Percentiles rank a stretch among this genome's conserved stretches.
Conservation (phyloP, 2,329 filamentous ascomycete genomes). For the Aspergillus quadrilineatus region DNA sequence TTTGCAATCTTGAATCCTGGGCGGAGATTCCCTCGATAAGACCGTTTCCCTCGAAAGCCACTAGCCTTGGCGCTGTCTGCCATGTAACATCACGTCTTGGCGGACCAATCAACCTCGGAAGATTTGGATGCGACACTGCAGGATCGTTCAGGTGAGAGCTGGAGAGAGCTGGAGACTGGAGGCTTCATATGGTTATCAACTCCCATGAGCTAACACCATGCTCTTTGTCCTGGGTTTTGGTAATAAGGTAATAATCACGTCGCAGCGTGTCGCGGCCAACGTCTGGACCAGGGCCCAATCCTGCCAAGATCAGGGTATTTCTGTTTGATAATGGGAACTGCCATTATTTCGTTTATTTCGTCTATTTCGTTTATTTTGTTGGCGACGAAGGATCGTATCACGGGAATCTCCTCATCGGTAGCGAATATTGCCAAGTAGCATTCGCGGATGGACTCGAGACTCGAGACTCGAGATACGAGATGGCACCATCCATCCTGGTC, state of each 20-base stretch:
- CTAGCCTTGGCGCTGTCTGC: neutral
- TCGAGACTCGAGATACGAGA: neutral
- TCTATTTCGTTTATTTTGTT: neutral
- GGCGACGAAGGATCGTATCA: neutral
- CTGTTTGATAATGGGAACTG: slow-evolving; percentile 1
- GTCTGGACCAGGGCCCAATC: neutral
- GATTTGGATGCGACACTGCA: too few species aligned
- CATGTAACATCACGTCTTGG: too few species aligned
- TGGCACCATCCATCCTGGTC: neutral
- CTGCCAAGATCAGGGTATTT: neutral
- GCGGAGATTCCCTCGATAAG: neutral
- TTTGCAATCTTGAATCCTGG: neutral
- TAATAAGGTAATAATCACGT: neutral
- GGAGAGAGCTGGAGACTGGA: too few species aligned
- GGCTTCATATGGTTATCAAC: too few species aligned
- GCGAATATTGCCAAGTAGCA: slow-evolving; percentile 5
- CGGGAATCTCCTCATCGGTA: neutral
- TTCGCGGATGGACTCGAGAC: neutral
- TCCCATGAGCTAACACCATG: too few species aligned
- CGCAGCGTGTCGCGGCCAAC: too few species aligned
- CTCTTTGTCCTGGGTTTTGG: neutral
- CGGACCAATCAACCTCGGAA: too few species aligned
- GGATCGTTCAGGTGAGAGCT: too few species aligned
- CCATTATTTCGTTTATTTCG: too few species aligned
- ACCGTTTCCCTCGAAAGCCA: neutral